Conservation (phyloP, 352 stramenopile genomes). For the Phytophthora capsici region DNA sequence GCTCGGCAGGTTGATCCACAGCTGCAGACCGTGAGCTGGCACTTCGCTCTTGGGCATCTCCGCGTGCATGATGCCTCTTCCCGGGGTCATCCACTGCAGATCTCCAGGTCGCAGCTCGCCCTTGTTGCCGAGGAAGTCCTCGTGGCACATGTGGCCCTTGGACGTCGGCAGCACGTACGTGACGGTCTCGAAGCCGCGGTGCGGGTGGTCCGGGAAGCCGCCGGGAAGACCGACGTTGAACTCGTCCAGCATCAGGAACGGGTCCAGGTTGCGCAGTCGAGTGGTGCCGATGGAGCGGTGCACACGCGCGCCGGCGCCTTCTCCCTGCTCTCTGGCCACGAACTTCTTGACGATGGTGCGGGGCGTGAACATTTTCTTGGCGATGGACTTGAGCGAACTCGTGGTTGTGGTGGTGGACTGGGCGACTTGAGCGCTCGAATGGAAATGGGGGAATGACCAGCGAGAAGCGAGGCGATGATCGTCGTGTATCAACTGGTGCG, state of each 20-base stretch:
- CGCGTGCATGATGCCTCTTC: constrained; percentile 57
- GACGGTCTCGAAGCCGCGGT: constrained; percentile 92
- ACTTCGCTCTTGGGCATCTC: constrained; percentile 54
- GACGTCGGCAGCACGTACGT: constrained; percentile 83
- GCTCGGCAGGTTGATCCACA: constrained; percentile 61
- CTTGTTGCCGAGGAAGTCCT: constrained; percentile 79
- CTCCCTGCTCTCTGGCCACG: constrained; percentile 38
- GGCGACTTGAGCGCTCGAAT: constrained; percentile 3
- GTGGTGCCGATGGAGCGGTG: constrained; percentile 47
- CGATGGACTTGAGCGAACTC: constrained; percentile 23
- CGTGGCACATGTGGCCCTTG: constrained; percentile 86
- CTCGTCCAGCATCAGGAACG: constrained; percentile 70
- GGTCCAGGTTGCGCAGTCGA: constrained; percentile 46
- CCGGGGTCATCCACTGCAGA: constrained; percentile 8
- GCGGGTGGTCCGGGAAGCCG: constrained; percentile 90
- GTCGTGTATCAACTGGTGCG: not conserved
- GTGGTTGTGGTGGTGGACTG: constrained; percentile 11
- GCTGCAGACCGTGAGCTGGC: constrained; percentile 46
- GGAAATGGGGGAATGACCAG: constrained; percentile 24
- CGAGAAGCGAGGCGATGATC: not conserved
- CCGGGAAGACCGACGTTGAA: constrained; percentile 64
- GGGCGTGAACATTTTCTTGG: constrained; percentile 38
- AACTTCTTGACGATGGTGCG: constrained; percentile 45
- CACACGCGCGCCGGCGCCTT: constrained; percentile 47
- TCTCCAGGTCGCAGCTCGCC: constrained; percentile 50